phyloP scores from a whole-genome alignment of 1,284 basidiomycete species.

The Ceratobasidium sp. region DNA sequence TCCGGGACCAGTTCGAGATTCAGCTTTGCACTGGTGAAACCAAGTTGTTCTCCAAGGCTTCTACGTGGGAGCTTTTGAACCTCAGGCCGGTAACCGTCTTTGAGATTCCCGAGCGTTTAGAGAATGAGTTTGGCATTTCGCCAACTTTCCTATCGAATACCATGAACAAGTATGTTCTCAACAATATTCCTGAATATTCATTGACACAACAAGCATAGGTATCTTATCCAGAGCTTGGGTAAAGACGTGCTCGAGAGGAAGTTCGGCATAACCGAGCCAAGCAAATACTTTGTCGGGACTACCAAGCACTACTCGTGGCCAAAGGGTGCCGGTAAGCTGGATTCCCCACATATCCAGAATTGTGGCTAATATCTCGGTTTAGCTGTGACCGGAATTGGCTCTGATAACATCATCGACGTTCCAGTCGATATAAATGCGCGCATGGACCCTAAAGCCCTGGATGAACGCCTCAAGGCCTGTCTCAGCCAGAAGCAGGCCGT shows the following conservation, averaged over 20 bases:
- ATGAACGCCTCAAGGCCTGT: constrained; percentile 48
- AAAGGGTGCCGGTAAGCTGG: constrained; percentile 53
- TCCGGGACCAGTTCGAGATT: constrained; percentile 48
- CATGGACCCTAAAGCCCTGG: constrained; percentile 49
- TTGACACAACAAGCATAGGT: not conserved
- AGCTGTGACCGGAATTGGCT: constrained; percentile 57
- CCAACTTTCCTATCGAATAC: constrained; percentile 43
- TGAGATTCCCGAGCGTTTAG: constrained; percentile 47
- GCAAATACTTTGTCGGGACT: constrained; percentile 47
- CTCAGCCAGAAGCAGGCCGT: constrained; percentile 49
- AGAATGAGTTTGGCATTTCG: constrained; percentile 47
- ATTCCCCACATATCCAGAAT: not conserved
- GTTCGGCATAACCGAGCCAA: constrained; percentile 45
- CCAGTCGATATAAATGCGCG: constrained; percentile 52
- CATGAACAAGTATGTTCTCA: constrained; percentile 46
- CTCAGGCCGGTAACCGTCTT: constrained; percentile 45
- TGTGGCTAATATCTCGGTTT: not conserved
- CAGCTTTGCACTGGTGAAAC: constrained; percentile 43
- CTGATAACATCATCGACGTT: constrained; percentile 51
- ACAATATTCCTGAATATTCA: not conserved
- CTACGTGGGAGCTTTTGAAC: constrained; percentile 51
- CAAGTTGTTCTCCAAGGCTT: constrained; percentile 46
- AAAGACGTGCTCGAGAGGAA: constrained; percentile 49
- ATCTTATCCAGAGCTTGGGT: constrained; percentile 49
- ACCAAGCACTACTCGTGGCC: constrained; percentile 60